Evolutionary conservation across 345 rosid genomes (phyloP).

Genomic region (Linum usitatissimum): DNA sequence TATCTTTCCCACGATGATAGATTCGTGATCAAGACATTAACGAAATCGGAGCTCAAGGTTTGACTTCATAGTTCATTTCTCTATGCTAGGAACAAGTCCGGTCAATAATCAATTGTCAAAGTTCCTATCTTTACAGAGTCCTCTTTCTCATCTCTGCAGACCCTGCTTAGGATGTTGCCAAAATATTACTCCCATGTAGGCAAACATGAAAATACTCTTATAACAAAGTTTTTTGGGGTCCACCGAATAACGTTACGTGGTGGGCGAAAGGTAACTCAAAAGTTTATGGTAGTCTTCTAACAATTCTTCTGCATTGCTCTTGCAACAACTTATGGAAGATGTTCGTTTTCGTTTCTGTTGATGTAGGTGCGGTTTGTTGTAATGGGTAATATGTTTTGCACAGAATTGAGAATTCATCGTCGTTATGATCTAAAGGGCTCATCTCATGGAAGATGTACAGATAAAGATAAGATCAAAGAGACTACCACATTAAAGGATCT

Average conservation of each 20-base stretch:
- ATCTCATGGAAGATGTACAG: slow-evolving; percentile 66
- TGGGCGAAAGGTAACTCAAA: slow-evolving; percentile 58
- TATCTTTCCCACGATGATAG: slow-evolving; percentile 81
- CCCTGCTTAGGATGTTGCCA: slow-evolving; percentile 74
- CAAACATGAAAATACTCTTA: slow-evolving; percentile 76
- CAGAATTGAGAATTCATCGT: slow-evolving; percentile 79
- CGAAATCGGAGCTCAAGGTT: slow-evolving; percentile 77
- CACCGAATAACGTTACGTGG: slow-evolving; percentile 67
- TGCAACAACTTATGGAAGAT: slow-evolving; percentile 9
- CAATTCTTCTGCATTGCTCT: slow-evolving; percentile 7
- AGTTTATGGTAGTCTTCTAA: slow-evolving; percentile 1
- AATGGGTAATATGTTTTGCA: slow-evolving; percentile 99
- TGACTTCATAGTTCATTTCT: slow-evolving; percentile 13
- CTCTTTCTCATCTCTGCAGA: slow-evolving; percentile 32
- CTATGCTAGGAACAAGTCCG: neutral
- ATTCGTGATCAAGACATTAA: slow-evolving; percentile 90
- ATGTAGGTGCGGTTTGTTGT: slow-evolving; percentile 86
- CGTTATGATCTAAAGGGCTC: slow-evolving; percentile 95
- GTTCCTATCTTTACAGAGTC: neutral
- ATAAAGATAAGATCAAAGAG: slow-evolving; percentile 47
- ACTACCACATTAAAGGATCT: slow-evolving; percentile 80
- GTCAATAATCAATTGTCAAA: neutral
- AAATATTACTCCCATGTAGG: slow-evolving; percentile 61
- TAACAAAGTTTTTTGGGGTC: slow-evolving; percentile 86
- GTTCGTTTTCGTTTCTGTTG: slow-evolving; percentile 17